These are phyloP conservation scores for Hypoxylon intermedium DNA, from an alignment of 495 filamentous ascomycete species.

Conservation along the genomic window DNA sequence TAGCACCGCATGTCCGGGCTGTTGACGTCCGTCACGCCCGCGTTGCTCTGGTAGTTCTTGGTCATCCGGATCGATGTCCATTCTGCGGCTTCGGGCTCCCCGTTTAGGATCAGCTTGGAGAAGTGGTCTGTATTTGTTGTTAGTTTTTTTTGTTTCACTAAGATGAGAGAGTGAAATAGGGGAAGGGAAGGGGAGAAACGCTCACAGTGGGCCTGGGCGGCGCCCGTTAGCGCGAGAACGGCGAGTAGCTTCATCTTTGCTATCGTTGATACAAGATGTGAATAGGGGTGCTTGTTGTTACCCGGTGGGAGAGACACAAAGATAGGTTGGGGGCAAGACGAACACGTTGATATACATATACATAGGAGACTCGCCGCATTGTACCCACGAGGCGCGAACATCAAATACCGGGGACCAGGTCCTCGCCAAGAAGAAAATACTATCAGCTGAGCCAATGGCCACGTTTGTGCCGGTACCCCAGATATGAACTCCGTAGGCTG, in stretches of 20 bases:
- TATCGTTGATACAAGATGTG: not conserved
- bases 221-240: slow-evolving; percentile 28
- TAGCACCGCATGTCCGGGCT: slow-evolving; percentile 54
- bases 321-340: not conserved
- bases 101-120: slow-evolving; percentile 49
- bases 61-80: slow-evolving; percentile 56
- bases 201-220: slow-evolving; percentile 38
- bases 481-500: slow-evolving; percentile 21
- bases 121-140: slow-evolving; percentile 43
- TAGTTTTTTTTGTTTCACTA: no score
- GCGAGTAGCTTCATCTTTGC: slow-evolving; percentile 28
- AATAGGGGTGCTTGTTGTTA: not conserved
- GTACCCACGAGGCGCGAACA: slow-evolving; percentile 3
- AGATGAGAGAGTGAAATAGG: not conserved
- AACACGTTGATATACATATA: slow-evolving; percentile 17
- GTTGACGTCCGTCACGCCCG: slow-evolving; percentile 48
- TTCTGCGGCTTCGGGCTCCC: slow-evolving; percentile 42
- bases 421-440: slow-evolving; percentile 19
- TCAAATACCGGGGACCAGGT: slow-evolving; percentile 29
- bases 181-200: not conserved
- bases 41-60: slow-evolving; percentile 57
- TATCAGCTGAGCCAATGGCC: slow-evolving; percentile 20
- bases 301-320: slow-evolving; percentile 14
- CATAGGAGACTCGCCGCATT: not conserved
- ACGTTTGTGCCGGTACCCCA: slow-evolving; percentile 14